Percentiles rank a stretch among this genome's conserved stretches.
Conservation (phyloP, 164 flowering plant species). For the Dillenia suffruticosa region DNA sequence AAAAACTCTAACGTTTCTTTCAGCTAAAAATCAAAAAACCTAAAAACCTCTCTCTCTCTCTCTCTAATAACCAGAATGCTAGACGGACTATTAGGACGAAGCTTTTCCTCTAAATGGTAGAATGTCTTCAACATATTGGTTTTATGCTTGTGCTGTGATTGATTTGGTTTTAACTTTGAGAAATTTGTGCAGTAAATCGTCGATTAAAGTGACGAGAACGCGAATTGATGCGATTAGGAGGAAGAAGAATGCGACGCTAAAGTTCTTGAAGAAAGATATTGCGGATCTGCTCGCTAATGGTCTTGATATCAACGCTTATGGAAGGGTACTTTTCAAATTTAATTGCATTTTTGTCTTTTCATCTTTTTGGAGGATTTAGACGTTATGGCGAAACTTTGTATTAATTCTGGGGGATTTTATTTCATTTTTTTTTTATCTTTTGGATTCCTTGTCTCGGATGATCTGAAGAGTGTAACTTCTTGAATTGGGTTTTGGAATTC, state of each 20-base stretch:
- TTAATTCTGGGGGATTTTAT: not conserved
- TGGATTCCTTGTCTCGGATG: too few relatives aligned
- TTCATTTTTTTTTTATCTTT: not conserved
- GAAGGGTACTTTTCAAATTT: constrained; percentile 43
- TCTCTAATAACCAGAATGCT: constrained; percentile 42
- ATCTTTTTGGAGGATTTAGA: not conserved
- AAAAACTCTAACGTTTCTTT: too few relatives aligned
- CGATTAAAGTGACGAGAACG: constrained; percentile 51
- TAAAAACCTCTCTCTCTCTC: too few relatives aligned
- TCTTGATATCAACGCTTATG: constrained; percentile 77
- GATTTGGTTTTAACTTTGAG: constrained; percentile 1
- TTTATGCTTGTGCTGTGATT: constrained; percentile 4
- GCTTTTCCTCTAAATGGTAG: constrained; percentile 73
- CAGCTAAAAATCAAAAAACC: too few relatives aligned
- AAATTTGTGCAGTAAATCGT: constrained; percentile 57
- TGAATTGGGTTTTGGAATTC: too few relatives aligned
- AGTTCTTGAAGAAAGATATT: constrained; percentile 74
- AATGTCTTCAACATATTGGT: constrained; percentile 2
- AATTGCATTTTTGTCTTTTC: not conserved
- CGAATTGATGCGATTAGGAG: constrained; percentile 67
- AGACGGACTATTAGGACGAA: constrained; percentile 74
- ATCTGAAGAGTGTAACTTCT: too few relatives aligned
- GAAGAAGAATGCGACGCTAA: constrained; percentile 72
- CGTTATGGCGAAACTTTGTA: not conserved
- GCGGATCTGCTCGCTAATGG: constrained; percentile 82